Conservation (phyloP, 441 rosid species). For the Cnidoscolus chayamansa region DNA sequence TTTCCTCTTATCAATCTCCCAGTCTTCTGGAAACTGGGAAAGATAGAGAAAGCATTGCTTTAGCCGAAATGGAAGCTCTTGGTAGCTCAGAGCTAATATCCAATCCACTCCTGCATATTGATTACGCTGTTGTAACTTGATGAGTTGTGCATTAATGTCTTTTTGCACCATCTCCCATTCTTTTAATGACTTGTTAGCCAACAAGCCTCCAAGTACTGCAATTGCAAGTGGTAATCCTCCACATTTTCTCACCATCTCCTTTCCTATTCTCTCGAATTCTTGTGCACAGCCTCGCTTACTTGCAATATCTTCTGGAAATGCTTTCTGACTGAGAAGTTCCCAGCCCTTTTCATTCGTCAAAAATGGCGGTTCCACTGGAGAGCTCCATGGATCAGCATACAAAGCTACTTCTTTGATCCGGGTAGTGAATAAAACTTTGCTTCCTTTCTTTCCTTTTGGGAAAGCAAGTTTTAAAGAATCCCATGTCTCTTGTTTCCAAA, state of each 20-base stretch:
- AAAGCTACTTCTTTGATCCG: slow-evolving; percentile 28
- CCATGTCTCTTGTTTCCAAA: slow-evolving; percentile 35
- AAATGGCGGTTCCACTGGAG: slow-evolving; percentile 25
- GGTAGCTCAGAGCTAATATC: slow-evolving; percentile 22
- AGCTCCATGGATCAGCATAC: slow-evolving; percentile 28
- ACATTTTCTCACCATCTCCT: slow-evolving; percentile 21
- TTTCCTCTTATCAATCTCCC: not conserved
- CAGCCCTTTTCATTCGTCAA: slow-evolving; percentile 33
- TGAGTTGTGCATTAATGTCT: slow-evolving; percentile 1
- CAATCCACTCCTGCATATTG: slow-evolving; percentile 12
- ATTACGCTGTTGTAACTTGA: not conserved
- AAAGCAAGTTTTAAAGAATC: slow-evolving; percentile 24
- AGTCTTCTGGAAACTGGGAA: slow-evolving; percentile 33
- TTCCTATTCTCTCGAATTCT: slow-evolving; percentile 17
- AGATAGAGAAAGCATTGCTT: slow-evolving; percentile 40
- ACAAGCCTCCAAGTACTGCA: slow-evolving; percentile 17
- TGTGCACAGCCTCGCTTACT: not conserved
- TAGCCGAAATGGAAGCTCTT: slow-evolving; percentile 26
- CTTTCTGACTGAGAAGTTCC: slow-evolving; percentile 31
- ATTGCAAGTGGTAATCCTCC: slow-evolving; percentile 25
- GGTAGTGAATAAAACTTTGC: slow-evolving; percentile 36
- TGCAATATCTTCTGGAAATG: slow-evolving; percentile 12
- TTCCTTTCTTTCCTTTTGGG: slow-evolving; percentile 17
- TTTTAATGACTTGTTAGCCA: not conserved
- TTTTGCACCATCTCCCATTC: slow-evolving; percentile 7